A percentile compares a stretch with the other conserved stretches of the same genome.
Evolutionary conservation across 1,139 yeast species (phyloP).

Genomic region (Lodderomyces oxycetoniae): DNA sequence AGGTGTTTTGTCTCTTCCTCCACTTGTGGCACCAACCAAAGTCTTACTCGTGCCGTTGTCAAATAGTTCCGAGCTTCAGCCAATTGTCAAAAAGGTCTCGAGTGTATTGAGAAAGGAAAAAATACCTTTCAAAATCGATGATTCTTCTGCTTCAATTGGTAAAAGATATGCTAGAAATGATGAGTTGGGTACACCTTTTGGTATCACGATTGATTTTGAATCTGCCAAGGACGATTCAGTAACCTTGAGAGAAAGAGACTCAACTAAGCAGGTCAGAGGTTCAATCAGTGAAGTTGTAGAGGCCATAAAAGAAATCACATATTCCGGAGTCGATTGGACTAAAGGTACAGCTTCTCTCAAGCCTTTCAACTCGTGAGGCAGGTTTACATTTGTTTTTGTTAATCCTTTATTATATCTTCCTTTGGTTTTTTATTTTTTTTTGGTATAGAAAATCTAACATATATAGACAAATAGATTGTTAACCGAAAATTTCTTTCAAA

Average conservation of each 20-base stretch:
- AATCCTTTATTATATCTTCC: background rate
- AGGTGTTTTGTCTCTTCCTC: conserved; percentile 89
- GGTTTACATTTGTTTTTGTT: background rate
- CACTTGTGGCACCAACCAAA: conserved; percentile 96
- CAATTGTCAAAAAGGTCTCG: conserved; percentile 68
- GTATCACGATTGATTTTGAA: conserved; percentile 96
- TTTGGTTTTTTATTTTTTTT: background rate
- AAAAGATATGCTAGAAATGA: conserved; percentile 98
- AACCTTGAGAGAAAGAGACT: conserved; percentile 96
- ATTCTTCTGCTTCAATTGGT: conserved; percentile 96
- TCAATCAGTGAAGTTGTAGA: conserved; percentile 68
- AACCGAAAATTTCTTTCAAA: conserved; percentile 48
- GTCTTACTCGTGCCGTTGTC: conserved; percentile 94
- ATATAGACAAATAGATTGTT: conserved; percentile 2
- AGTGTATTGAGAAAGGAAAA: conserved; percentile 70
- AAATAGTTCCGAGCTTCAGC: conserved; percentile 73
- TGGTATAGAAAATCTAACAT: background rate
- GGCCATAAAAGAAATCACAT: conserved; percentile 75
- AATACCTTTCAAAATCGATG: conserved; percentile 94
- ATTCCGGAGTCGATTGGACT: conserved; percentile 72
- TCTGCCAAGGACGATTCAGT: conserved; percentile 85
- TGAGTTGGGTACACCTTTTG: conserved; percentile 98
- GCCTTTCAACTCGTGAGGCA: conserved; percentile 54
- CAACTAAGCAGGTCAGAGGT: conserved; percentile 97
- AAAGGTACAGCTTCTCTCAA: conserved; percentile 72